phyloP scores from a whole-genome alignment of 169 alveolate species.

The Pseudocohnilembus persalinus region DNA sequence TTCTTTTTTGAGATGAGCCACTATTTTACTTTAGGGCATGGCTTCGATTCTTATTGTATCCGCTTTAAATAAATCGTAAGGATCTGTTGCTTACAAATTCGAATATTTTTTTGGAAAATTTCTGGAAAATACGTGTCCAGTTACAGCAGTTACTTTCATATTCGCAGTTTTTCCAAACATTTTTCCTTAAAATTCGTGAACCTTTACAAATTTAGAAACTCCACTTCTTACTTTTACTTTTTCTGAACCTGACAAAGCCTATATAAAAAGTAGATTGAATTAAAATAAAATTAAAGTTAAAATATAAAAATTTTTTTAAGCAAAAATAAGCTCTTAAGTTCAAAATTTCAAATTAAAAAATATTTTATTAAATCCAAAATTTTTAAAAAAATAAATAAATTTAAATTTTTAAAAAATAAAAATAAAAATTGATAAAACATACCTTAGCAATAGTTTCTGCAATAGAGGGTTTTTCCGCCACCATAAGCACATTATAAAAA shows the following conservation, averaged over 20 bases:
- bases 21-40: constrained; percentile 68
- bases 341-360: too few relatives aligned
- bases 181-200: constrained; percentile 68
- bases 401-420: too few relatives aligned
- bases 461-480: constrained; percentile 99
- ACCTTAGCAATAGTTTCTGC: constrained; percentile 95
- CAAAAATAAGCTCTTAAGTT: too few relatives aligned
- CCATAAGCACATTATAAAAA: constrained; percentile 89
- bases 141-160: constrained; percentile 87
- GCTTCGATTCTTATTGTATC: constrained; percentile 82
- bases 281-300: too few relatives aligned
- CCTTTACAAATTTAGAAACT: constrained; percentile 66
- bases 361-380: too few relatives aligned
- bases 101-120: constrained; percentile 94
- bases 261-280: too few relatives aligned
- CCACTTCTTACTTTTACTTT: constrained; percentile 64
- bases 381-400: too few relatives aligned
- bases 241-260: too few relatives aligned
- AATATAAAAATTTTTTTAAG: too few relatives aligned
- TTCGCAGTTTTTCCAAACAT: constrained; percentile 78
- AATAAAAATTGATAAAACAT: constrained; percentile 48
- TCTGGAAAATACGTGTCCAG: constrained; percentile 95
- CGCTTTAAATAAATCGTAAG: constrained; percentile 94
- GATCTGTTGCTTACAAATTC: constrained; percentile 93
- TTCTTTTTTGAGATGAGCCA: constrained; percentile 86